A percentile compares a stretch with the other conserved stretches of the same genome.
Conservation (phyloP, 2,329 filamentous ascomycete genomes). For the Exophiala sideris region DNA sequence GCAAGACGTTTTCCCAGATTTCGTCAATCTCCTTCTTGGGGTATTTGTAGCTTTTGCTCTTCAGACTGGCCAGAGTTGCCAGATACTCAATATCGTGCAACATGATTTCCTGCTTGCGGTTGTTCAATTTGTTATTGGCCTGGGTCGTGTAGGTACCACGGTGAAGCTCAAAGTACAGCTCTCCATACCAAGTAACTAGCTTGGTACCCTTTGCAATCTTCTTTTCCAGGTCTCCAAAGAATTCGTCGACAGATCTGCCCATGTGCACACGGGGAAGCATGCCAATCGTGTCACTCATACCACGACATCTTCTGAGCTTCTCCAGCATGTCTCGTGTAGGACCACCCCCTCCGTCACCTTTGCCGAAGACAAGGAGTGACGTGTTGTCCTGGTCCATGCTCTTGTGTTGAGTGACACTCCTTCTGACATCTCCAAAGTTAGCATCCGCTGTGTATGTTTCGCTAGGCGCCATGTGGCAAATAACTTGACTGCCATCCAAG, state of each 20-base stretch:
- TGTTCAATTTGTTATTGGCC: conserved; percentile 94
- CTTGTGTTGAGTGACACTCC: conserved; percentile 89
- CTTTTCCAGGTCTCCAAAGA: conserved; percentile 80
- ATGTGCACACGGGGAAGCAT: conserved; percentile 82
- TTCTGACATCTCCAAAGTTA: conserved; percentile 88
- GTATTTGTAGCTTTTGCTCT: conserved; percentile 72
- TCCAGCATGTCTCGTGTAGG: conserved; percentile 92
- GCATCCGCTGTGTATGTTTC: conserved; percentile 95
- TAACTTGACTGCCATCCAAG: conserved; percentile 90
- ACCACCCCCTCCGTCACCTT: conserved; percentile 92
- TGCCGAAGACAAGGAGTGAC: conserved; percentile 89
- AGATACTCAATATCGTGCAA: conserved; percentile 85
- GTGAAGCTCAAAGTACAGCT: conserved; percentile 96
- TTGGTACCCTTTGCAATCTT: conserved; percentile 65
- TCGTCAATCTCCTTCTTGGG: conserved; percentile 90
- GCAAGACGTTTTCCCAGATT: conserved; percentile 89
- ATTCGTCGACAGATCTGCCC: conserved; percentile 87
- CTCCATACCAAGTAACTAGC: conserved; percentile 94
- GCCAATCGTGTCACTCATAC: conserved; percentile 82
- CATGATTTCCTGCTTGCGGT: conserved; percentile 78
- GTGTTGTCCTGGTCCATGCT: conserved; percentile 90
- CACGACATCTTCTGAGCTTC: conserved; percentile 88
- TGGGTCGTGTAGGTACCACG: conserved; percentile 97
- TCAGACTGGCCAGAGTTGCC: conserved; percentile 78
- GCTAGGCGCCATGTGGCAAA: conserved; percentile 94